Evolutionary conservation across 176 grass and related monocot genomes (phyloP), one percentile per base, ranked within the genome.

Genomic region (Ampelocalamus luodianensis): DNA sequence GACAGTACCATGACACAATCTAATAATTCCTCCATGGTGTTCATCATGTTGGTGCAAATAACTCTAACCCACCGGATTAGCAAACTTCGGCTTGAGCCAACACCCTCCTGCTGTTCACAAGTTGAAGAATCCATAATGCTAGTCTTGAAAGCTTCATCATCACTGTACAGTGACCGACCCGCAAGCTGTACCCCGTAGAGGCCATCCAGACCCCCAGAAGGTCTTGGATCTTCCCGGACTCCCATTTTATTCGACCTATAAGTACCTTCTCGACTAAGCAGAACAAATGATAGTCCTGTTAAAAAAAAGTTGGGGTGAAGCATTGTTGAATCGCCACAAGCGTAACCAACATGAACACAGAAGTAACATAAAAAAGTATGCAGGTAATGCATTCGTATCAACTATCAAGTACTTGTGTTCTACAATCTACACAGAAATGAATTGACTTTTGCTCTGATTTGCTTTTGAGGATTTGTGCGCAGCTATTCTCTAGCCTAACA

Each of bases 161-260:
- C 89, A 82, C 23, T 93, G 67, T 90, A 86, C 0, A 74, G 17
- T 39, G 89, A 87, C 54, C 37, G 84, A 16, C 67, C 81, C 5
- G 53, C 48, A 81, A 93, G 54, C 43, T 89, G 87, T 71, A 95
- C 88, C 26, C 89, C 70, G 36, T 88, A 89, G 59, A 98, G 85
- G 20, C 80, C 87, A 63, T 92, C 89, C 10, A 95, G 76, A 77
- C 81, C 66, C 74, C 85, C 58, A 23, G 88, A 72, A 62, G 82
- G 74, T 37, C 77, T 90, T 79, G 39, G 56, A 50, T 88, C 72
- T 83, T 85, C 56, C 76, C 71, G 54, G n/a, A 80, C n/a, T 59
- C 87, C 83, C 96, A 95, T 98, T 44, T 82, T 82, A 73, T 80
- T 65, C 12, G 23, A 12, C 11, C 32, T 61, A 68, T 18, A 38